Evolutionary conservation across 345 rosid genomes (phyloP).

Genomic region (Gossypium bickii): DNA sequence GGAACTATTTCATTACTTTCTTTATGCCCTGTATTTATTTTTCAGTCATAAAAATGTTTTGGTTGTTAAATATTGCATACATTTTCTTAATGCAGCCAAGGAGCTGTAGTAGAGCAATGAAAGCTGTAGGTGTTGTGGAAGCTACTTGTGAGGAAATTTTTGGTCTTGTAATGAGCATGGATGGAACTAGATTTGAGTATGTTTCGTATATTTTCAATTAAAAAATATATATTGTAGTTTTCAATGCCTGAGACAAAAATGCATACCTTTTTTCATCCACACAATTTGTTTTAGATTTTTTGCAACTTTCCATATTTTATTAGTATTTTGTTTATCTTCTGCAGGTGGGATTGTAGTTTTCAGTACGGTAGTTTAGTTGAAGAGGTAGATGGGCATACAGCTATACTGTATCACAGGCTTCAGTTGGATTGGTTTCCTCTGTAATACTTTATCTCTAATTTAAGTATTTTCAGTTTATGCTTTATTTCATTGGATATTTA

Average conservation of each 20-base stretch:
- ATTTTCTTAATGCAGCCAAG: conserved; percentile 69
- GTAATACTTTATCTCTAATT: conserved; percentile 38
- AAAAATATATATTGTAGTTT: neutral
- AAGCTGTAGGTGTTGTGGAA: conserved; percentile 98
- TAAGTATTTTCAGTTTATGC: conserved; percentile 5
- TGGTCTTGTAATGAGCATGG: conserved; percentile 99
- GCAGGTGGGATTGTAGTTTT: conserved; percentile 99
- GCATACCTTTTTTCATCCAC: neutral
- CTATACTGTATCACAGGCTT: conserved; percentile 89
- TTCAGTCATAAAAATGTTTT: conserved; percentile 17
- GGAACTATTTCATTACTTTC: conserved; percentile 26
- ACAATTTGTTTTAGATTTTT: neutral
- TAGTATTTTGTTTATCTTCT: conserved; percentile 13
- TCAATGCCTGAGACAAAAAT: neutral
- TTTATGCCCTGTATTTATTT: conserved; percentile 11
- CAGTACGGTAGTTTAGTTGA: conserved; percentile 93
- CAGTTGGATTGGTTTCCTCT: conserved; percentile 96
- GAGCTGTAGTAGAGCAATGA: conserved; percentile 99
- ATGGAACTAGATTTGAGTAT: conserved; percentile 95
- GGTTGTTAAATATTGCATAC: conserved; percentile 21
- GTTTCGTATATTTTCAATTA: conserved; percentile 39
- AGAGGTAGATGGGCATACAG: conserved; percentile 99
- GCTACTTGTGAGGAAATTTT: conserved; percentile 97
- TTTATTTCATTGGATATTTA: neutral
- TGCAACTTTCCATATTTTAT: neutral